Evolutionary conservation across 805 yeast genomes (phyloP).

Genomic region (Metschnikowia chrysomelidarum): DNA sequence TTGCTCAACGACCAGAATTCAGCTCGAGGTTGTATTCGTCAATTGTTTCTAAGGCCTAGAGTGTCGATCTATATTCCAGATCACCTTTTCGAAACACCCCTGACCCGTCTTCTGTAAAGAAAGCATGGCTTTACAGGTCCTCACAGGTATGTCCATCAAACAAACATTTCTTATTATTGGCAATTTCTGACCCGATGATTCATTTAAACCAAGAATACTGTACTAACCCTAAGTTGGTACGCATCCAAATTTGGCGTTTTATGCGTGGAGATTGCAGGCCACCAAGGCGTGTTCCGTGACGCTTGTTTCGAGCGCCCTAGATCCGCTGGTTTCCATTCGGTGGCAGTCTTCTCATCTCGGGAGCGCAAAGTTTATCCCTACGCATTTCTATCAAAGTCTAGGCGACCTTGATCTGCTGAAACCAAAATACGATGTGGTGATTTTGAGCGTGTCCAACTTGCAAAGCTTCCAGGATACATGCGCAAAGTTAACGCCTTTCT

Average conservation of each 20-base stretch:
- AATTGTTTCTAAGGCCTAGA: too few species aligned
- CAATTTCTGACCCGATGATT: background rate
- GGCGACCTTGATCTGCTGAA: constrained; percentile 15
- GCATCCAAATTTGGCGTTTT: constrained; percentile 57
- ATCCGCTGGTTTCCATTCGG: constrained; percentile 18
- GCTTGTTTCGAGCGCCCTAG: constrained; percentile 34
- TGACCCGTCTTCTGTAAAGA: background rate
- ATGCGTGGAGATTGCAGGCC: constrained; percentile 54
- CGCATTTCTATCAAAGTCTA: constrained; percentile 15
- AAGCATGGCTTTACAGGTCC: constrained; percentile 12
- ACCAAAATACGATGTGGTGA: constrained; percentile 31
- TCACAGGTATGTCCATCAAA: constrained; percentile 14
- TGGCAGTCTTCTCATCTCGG: constrained; percentile 19
- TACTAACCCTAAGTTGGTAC: constrained; percentile 44
- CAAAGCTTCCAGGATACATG: constrained; percentile 38
- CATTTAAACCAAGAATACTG: background rate
- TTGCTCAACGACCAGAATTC: too few species aligned
- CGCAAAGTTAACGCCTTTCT: constrained; percentile 23
- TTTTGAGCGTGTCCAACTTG: constrained; percentile 34
- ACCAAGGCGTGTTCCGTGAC: constrained; percentile 40
- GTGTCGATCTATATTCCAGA: too few species aligned
- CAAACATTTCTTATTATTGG: too few species aligned
- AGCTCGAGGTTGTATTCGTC: too few species aligned
- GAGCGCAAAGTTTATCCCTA: constrained; percentile 18
- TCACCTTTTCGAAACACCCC: too few species aligned